Base-by-base conservation (phyloP, 306 rosid genomes). In the Lablab purpureus region DNA sequence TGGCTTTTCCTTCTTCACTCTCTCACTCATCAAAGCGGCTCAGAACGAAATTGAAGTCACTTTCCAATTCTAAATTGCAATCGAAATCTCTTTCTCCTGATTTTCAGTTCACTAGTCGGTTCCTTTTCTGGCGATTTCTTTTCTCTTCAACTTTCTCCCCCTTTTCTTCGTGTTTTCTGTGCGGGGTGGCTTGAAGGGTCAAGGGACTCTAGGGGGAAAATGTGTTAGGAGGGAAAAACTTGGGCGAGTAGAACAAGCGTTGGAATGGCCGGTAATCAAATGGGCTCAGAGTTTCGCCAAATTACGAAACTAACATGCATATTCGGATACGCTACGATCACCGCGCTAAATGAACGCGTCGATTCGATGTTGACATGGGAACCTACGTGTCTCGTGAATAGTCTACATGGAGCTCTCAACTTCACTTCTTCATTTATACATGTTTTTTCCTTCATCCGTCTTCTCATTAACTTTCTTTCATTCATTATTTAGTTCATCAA, bases 221-320 rank as follows among this genome's bases (percentile, higher is more conserved):
- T 56, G 54, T 28, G 70, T 72, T 11, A 1, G 85, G 89, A 85
- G 91, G 94, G 86, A 85, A 82, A 87, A 89, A 85, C 91, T 83
- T 45, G 2, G 41, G 51, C 78, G 32, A 41, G 79, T 21, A 50
- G 59, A 32, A 30, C 7, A 76, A 60, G 72, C 30, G 82, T 56
- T 65, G 79, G 41, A 21, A 21, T 68, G 28, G 70, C 59, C 2
- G 64, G 79, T 75, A 10, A 75, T 10, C 0, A 37, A 80, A 78
- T 4, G 67, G 78, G 17, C 85, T 1, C 11, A 1, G 9, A 15
- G 0, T 55, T 51, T 1, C 0, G 0, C 0, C 4, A n/a, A 88
- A 76, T 84, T 19, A 81, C 91, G 70, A 76, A 34, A 90, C 50
- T 84, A 84, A 0, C 84, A 88, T 56, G 68, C 25, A 9, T 23